Evolutionary conservation across 306 rosid species (phyloP), one percentile per base, ranked within the genome.

Genomic region (Cucumis cinereus): DNA sequence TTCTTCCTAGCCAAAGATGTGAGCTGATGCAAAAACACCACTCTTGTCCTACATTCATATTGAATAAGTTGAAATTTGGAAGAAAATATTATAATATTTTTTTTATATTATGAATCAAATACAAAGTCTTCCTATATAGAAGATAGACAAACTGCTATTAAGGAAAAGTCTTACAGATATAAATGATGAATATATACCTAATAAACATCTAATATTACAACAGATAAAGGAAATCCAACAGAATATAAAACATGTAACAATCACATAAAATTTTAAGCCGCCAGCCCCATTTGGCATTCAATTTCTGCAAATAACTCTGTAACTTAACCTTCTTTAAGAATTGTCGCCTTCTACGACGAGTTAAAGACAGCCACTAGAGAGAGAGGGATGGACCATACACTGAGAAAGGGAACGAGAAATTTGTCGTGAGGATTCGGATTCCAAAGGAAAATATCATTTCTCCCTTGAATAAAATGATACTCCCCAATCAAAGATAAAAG

Each of bases 1-100:
- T 85, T 87, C 79, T 75, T 83, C 83, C 84, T 90, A 30, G 97
- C 88, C 64, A 86, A 73, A 28, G 92, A 87, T 71, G 96, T 93
- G 80, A 93, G 85, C 72, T 90, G 85, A 81, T 79, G 82, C 89
- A 93, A 79, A 83, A 93, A 90, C 72, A 85, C 70, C 75, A 90
- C 66, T 77, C 63, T 36, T 58, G 81, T 84, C 96, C 98, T 90
- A 97, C 22, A 85, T 80, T 77, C 50, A 77, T 5, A 26, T 45
- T 57, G 56, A 81, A 76, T 13, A 45, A 45, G 17, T 45, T 3
- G 52, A 45, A 45, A 45, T 45, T 45, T 5, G 52, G 17, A 45
- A 45, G 52, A 45, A 2, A 45, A 45, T 13, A 45, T 45, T 45
- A 16, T 45, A 3, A 45, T 3, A 45, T 45, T 45, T 45, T 16